These are phyloP conservation scores for Dioscorea zingiberensis DNA, from an alignment of 106 monocot species.

Conservation along the genomic window DNA sequence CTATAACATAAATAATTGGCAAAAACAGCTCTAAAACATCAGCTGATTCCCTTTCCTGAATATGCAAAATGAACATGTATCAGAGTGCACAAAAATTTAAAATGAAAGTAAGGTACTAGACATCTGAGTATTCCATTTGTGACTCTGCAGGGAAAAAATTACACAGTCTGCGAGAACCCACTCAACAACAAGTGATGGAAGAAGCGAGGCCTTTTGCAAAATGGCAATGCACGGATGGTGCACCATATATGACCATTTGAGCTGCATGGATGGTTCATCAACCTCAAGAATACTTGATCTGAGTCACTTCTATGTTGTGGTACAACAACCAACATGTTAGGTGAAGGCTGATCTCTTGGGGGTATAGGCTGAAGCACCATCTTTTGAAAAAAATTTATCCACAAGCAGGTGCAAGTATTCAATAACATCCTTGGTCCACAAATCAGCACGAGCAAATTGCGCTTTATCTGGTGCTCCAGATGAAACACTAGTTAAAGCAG, in stretches of 20 bases:
- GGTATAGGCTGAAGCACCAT: conserved; percentile 38
- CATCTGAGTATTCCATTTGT: background rate
- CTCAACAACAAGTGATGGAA: conserved; percentile 72
- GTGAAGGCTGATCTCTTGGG: conserved; percentile 44
- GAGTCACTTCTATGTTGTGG: conserved; percentile 45
- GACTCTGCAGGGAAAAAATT: conserved; percentile 6
- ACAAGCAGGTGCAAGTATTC: conserved; percentile 88
- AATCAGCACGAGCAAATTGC: conserved; percentile 60
- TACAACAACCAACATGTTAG: conserved; percentile 15
- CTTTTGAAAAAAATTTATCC: conserved; percentile 71
- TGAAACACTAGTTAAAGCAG: conserved; percentile 29
- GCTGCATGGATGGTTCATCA: conserved; percentile 50
- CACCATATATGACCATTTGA: conserved; percentile 87
- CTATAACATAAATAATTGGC: conserved; percentile 56
- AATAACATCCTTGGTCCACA: conserved; percentile 88
- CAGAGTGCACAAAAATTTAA: conserved; percentile 2
- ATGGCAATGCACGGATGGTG: conserved; percentile 76
- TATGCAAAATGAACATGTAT: conserved; percentile 12
- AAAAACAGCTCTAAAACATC: conserved; percentile 79
- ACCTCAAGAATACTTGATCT: conserved; percentile 25
- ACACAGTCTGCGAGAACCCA: conserved; percentile 90
- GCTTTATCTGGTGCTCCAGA: conserved; percentile 64
- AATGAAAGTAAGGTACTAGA: background rate
- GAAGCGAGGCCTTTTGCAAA: conserved; percentile 70
- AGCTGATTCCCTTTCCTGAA: conserved; percentile 78